Conservation (phyloP, 2,329 filamentous ascomycete species). For the Diaporthe sp. region DNA sequence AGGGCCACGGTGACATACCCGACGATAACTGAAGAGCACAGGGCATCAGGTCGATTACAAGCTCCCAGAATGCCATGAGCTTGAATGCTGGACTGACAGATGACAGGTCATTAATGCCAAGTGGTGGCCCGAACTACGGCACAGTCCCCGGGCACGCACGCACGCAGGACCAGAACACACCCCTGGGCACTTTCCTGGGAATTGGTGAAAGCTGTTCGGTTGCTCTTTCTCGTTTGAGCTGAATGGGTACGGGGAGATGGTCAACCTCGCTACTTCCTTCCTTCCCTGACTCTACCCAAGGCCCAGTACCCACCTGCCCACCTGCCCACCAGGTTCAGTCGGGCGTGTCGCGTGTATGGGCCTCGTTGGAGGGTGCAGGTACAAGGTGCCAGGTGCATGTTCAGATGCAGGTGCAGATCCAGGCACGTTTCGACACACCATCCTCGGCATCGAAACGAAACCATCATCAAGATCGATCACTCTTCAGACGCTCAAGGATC, state of each 20-base stretch:
- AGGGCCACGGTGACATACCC: neutral
- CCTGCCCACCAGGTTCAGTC: slow-evolving; percentile 2
- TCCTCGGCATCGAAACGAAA: slow-evolving; percentile 31
- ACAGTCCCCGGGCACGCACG: neutral
- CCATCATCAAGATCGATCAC: slow-evolving; percentile 27
- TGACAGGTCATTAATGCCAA: slow-evolving; percentile 27
- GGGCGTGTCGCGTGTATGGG: slow-evolving; percentile 19
- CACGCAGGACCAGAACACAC: neutral
- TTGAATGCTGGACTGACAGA: slow-evolving; percentile 6
- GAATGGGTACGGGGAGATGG: slow-evolving; percentile 25
- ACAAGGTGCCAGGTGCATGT: neutral
- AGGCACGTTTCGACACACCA: slow-evolving; percentile 12
- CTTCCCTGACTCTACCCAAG: neutral
- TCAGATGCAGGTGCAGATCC: slow-evolving; percentile 30
- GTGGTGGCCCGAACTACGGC: slow-evolving; percentile 18
- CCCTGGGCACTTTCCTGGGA: neutral
- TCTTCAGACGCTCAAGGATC: slow-evolving; percentile 14
- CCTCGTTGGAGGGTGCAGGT: neutral
- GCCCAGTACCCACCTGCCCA: neutral
- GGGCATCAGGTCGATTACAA: neutral
- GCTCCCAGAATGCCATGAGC: neutral
- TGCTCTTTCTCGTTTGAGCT: slow-evolving; percentile 16
- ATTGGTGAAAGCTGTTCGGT: slow-evolving; percentile 23
- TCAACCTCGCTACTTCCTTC: slow-evolving; percentile 24
- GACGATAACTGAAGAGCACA: neutral